Base-by-base conservation (phyloP, 1,284 basidiomycete genomes). In the Ganoderma meredithae region DNA sequence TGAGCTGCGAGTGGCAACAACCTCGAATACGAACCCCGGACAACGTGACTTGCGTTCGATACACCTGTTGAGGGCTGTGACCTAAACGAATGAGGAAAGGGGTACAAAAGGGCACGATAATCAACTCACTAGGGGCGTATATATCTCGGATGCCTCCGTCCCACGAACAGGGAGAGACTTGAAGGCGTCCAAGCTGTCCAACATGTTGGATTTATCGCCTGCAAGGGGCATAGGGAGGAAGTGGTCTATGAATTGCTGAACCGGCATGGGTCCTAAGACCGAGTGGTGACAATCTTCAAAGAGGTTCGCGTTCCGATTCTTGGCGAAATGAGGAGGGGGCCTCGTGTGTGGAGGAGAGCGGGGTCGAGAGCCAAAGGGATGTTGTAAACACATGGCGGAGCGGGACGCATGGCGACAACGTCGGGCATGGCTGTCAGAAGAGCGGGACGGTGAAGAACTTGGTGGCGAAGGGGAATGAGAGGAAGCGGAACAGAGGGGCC, bases 271-370 rank as follows among this genome's bases (percentile, higher is more conserved):
- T 9, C 25, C 52, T 22, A 15, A 41, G 22, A 63, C 27, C 1
- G 49, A 63, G 49, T 3, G 22, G 31, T 55, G 41, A 49, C 49
- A 53, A n/a, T 63, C 52, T 1, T 22, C 43, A 27, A 63, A 5
- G 49, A 63, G 52, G n/a, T 36, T 77, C 78, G 65, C 69, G 70
- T 15, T 76, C 66, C 2, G 79, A 68, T 22, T 73, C 64, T 79
- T 64, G 9, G 62, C 68, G 63, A 81, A 79, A 63, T 69, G 81
- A 1, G 58, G 47, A 15, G 69, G 55, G 12, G 69, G 65, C 36
- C 71, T 33, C 41, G 47, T 25, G 47, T 52, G 22, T 52, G 22
- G 47, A 52, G 47, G 12, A 52, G 47, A 13, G 47, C 25, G 47
- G 13, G 47, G 47, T 52, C 59, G 4, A 33, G 33, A 13, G n/a